Percentiles rank a stretch among this genome's conserved stretches.
phyloP scores from a whole-genome alignment of 2,329 filamentous ascomycete species.

The Colletotrichum karsti region DNA sequence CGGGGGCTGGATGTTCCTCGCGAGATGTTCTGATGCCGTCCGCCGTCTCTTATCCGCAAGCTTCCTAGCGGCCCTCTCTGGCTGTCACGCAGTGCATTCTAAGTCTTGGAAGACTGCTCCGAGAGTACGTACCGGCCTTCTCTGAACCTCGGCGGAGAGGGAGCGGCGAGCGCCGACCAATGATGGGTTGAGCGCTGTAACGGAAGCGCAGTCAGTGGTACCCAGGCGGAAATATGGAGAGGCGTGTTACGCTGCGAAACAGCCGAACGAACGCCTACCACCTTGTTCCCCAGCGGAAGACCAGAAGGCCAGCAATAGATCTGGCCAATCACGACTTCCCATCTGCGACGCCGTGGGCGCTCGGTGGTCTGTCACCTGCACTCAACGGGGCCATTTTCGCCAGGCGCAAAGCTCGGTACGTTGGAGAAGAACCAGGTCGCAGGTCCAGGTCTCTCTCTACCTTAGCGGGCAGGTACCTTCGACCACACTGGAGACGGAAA shows the following conservation, averaged over 20 bases:
- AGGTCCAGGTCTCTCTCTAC: background rate
- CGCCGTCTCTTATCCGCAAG: conserved; percentile 14
- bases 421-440: background rate
- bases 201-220: conserved; percentile 22
- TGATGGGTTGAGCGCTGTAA: conserved; percentile 25
- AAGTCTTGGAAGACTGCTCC: background rate
- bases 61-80: conserved; percentile 8
- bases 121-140: background rate
- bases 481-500: conserved; percentile 15
- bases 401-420: conserved; percentile 24
- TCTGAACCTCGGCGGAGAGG: conserved; percentile 29
- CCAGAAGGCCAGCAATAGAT: background rate
- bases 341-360: conserved; percentile 1
- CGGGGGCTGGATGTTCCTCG: conserved; percentile 1
- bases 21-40: conserved; percentile 6
- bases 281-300: conserved; percentile 20
- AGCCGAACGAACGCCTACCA: conserved; percentile 29
- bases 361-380: conserved; percentile 23
- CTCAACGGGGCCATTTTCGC: conserved; percentile 13
- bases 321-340: conserved; percentile 13
- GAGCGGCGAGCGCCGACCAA: conserved; percentile 18
- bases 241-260: conserved; percentile 23
- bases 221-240: conserved; percentile 28
- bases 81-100: background rate
- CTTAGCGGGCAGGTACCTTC: background rate